Percentiles rank a stretch among this genome's conserved stretches.
These are phyloP conservation scores for Acanthamoeba triangularis DNA, from an alignment of 208 protist species.

Conservation along the genomic window DNA sequence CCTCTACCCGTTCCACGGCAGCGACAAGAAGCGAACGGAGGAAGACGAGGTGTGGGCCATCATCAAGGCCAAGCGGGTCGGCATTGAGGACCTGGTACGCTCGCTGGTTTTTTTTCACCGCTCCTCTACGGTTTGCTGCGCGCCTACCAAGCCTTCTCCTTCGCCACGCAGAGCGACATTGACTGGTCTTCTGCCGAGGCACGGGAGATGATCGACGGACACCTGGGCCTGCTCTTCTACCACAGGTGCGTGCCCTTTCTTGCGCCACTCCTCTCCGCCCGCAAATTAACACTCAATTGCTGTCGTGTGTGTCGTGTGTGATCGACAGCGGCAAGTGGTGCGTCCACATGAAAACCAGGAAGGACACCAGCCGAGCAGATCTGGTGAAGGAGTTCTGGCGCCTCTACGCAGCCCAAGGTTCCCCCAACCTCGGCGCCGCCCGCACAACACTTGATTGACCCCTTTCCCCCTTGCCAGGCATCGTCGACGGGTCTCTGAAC, in stretches of 20 bases:
- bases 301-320: not conserved
- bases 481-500: not conserved
- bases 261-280: too few species aligned
- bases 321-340: not conserved
- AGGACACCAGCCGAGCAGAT: not conserved
- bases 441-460: not conserved
- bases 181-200: conserved; percentile 44
- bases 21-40: conserved; percentile 22
- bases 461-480: not conserved
- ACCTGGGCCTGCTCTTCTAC: conserved; percentile 23
- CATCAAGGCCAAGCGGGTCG: conserved; percentile 44
- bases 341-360: not conserved
- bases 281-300: not conserved
- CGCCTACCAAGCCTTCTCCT: not conserved
- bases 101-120: not conserved
- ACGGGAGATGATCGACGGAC: conserved; percentile 42
- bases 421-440: not conserved
- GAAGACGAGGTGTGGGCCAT: conserved; percentile 62
- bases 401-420: not conserved
- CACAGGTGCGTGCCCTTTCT: not conserved
- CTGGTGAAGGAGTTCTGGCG: conserved; percentile 17
- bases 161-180: conserved; percentile 26
- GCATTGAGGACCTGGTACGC: conserved; percentile 43
- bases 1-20: conserved; percentile 45
- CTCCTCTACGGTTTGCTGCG: not conserved